A percentile compares a stretch with the other conserved stretches of the same genome.
These are phyloP conservation scores for Limtongozyma cylindracea DNA, from an alignment of 805 yeast species.

Conservation along the genomic window DNA sequence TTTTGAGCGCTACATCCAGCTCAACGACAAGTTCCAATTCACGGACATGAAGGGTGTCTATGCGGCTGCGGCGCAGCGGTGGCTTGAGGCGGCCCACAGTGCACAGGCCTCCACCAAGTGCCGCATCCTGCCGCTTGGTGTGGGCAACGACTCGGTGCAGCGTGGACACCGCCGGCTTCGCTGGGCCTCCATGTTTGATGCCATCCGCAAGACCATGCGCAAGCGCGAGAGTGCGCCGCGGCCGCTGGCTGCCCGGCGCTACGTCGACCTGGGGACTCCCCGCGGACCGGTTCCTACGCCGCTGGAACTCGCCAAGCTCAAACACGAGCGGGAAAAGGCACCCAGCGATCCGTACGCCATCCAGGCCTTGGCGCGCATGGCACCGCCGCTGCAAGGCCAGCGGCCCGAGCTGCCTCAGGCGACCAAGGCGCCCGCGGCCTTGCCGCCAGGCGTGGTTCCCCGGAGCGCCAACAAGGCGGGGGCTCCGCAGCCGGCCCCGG, in stretches of 20 bases:
- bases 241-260: background rate
- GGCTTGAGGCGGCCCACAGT: conserved; percentile 81
- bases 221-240: conserved; percentile 34
- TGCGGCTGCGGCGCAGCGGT: conserved; percentile 62
- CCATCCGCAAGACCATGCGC: conserved; percentile 70
- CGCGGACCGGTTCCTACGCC: conserved; percentile 46
- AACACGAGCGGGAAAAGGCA: conserved; percentile 68
- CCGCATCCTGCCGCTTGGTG: conserved; percentile 78
- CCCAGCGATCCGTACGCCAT: conserved; percentile 45
- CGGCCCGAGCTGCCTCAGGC: too few species aligned
- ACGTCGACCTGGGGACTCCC: too few species aligned
- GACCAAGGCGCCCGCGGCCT: too few species aligned
- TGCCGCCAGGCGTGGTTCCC: too few species aligned
- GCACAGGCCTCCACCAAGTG: conserved; percentile 76
- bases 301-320: conserved; percentile 58
- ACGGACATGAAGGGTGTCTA: conserved; percentile 72
- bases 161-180: conserved; percentile 77
- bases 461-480: too few species aligned
- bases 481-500: too few species aligned
- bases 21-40: conserved; percentile 71
- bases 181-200: conserved; percentile 97
- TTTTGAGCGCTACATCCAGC: conserved; percentile 84
- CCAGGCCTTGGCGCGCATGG: conserved; percentile 5
- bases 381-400: too few species aligned
- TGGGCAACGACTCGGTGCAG: conserved; percentile 80